Conservation (phyloP, 345 rosid genomes). For the Rhizophora apiculata region DNA sequence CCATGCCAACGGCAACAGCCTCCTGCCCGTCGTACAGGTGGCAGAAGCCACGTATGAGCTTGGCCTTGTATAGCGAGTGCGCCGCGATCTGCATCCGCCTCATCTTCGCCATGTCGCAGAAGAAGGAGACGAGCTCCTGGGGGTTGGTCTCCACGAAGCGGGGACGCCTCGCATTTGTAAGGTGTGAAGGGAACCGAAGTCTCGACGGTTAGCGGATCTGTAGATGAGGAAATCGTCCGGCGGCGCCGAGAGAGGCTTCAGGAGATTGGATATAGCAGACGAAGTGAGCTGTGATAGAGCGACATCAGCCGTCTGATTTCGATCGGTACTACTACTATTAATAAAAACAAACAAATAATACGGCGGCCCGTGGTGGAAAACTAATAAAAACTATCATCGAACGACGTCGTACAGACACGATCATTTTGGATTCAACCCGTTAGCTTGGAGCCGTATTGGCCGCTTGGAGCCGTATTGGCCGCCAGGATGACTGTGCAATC, state of each 20-base stretch:
- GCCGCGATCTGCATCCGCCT: conserved; percentile 97
- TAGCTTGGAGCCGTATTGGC: too few relatives aligned
- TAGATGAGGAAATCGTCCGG: conserved; percentile 68
- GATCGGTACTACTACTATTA: background rate
- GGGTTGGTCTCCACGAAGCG: conserved; percentile 68
- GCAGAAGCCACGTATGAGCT: conserved; percentile 94
- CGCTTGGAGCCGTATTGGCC: too few relatives aligned
- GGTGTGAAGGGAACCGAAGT: conserved; percentile 83
- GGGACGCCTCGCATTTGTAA: conserved; percentile 82
- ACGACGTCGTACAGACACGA: too few relatives aligned
- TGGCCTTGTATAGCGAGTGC: conserved; percentile 97
- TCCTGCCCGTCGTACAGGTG: conserved; percentile 99
- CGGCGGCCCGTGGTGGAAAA: too few relatives aligned
- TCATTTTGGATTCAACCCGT: too few relatives aligned
- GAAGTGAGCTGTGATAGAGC: conserved; percentile 54
- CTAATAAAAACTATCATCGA: too few relatives aligned
- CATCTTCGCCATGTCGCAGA: conserved; percentile 81
- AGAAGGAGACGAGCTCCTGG: conserved; percentile 70
- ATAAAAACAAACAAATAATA: too few relatives aligned
- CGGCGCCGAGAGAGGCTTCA: conserved; percentile 36
- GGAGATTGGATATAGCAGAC: conserved; percentile 29
- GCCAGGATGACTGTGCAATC: conserved; percentile 43
- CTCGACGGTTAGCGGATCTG: conserved; percentile 72
- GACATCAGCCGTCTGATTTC: conserved; percentile 33
- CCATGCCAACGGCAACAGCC: conserved; percentile 94